Evolutionary conservation across 2,329 filamentous ascomycete species (phyloP), one percentile per base, ranked within the genome.

Genomic region (Aspergillus floridensis): DNA sequence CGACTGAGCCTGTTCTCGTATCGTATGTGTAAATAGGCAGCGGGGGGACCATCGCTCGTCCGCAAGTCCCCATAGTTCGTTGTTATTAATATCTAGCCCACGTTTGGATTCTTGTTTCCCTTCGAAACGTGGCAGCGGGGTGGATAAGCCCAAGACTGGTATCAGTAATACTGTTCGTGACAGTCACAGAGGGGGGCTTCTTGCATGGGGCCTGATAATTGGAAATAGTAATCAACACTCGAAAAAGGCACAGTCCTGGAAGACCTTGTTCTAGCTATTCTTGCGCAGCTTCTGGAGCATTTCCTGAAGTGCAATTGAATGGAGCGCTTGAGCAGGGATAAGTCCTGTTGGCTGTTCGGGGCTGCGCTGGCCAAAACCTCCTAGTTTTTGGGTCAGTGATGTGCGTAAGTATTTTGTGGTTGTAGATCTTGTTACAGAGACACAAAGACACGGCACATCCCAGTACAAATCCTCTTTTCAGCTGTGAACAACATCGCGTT

Each of bases 31-130:
- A 44, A 19, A 19, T 19, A 44, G 38, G 14, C 16, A 44, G 14
- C 6, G 16, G 16, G 38, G n/a, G 38, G 6, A n/a, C 14, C 38
- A 35, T 35, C 38, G 16, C 38, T 44, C 38, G 16, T n/a, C 16
- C 38, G 38, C 38, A 19, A n/a, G 35, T 46, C 51, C n/a, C 51
- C 51, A 53, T 53, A 35, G 51, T 53, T 53, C 51, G 32, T 44
- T 44, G 32, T 44, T 44, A 44, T 44, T 44, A 44, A 44, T 44
- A 44, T 44, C 16, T 14, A 44, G 38, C 38, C 38, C 38, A 29
- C 6, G n/a, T 7, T 44, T 12, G 38, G 5, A 7, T 12, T 44
- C 16, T 8, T 19, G 38, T 44, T 44, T 10, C 38, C 16, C 16
- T 44, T 44, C 38, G 38, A 44, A 53, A 53, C 51, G 51, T 53